phyloP scores from a whole-genome alignment of 83 land plant genomes.

The Isoetes engelmannii region DNA sequence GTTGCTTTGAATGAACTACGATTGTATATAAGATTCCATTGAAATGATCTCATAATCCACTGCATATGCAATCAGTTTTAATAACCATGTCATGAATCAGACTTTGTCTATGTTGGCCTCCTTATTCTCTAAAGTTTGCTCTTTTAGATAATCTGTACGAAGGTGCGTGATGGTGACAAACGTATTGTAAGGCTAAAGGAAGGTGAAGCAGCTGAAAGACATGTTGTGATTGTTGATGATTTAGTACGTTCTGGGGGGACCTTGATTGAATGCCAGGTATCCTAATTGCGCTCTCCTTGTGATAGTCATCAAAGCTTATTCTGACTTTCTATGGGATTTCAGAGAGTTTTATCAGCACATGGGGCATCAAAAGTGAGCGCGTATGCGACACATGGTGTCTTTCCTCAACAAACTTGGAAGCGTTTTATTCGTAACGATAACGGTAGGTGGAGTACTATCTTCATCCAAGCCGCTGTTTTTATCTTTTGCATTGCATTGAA shows the following conservation, averaged over 20 bases:
- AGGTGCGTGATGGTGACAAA: slow-evolving; percentile 80
- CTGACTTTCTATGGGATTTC: slow-evolving; percentile 9
- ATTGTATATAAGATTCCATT: too few species aligned
- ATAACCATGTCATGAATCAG: too few species aligned
- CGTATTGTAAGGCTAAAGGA: slow-evolving; percentile 76
- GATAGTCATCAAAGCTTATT: too few species aligned
- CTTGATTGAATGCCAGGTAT: slow-evolving; percentile 78
- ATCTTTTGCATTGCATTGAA: too few species aligned
- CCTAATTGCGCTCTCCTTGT: too few species aligned
- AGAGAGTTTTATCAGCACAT: slow-evolving; percentile 43
- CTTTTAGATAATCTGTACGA: slow-evolving; percentile 61
- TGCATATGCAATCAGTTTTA: too few species aligned
- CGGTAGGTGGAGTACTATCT: not conserved
- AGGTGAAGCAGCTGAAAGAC: slow-evolving; percentile 66
- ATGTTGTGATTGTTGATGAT: slow-evolving; percentile 93
- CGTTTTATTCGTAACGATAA: slow-evolving; percentile 32
- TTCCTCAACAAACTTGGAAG: slow-evolving; percentile 49
- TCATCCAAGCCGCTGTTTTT: too few species aligned
- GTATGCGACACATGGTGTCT: slow-evolving; percentile 53
- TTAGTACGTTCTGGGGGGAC: slow-evolving; percentile 89
- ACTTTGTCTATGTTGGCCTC: too few species aligned
- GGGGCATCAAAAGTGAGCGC: slow-evolving; percentile 54
- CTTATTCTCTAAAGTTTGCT: not conserved
- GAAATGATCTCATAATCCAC: too few species aligned
- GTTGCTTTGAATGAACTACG: too few species aligned